A percentile compares a stretch with the other conserved stretches of the same genome.
Evolutionary conservation across 2,329 filamentous ascomycete species (phyloP).

Genomic region (Hypoxylon sp.): DNA sequence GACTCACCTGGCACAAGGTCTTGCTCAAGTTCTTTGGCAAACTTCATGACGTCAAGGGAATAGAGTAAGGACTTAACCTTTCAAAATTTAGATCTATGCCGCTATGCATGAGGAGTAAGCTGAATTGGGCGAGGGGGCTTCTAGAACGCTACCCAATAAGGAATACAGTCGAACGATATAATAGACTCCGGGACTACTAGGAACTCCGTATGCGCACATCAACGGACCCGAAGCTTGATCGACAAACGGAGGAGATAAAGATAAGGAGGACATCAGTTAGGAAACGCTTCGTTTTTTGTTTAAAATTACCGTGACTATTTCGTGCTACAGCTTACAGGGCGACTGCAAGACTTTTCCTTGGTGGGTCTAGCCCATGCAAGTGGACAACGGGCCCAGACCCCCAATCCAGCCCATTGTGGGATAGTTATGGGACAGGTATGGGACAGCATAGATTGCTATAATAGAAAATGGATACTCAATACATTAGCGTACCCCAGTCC

Average conservation of each 20-base stretch:
- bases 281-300: conserved; percentile 3
- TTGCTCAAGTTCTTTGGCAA: conserved; percentile 84
- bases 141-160: conserved; percentile 1
- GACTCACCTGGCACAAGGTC: conserved; percentile 83
- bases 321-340: conserved; percentile 15
- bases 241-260: conserved; percentile 22
- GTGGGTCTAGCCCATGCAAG: conserved; percentile 25
- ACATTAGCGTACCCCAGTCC: conserved; percentile 13
- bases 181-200: conserved; percentile 15
- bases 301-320: conserved; percentile 13
- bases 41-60: conserved; percentile 69
- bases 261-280: background rate
- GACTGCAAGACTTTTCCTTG: conserved; percentile 19
- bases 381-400: conserved; percentile 17
- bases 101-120: conserved; percentile 27
- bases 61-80: conserved; percentile 25
- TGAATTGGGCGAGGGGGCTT: conserved; percentile 18
- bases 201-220: too few relatives aligned
- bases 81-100: conserved; percentile 17
- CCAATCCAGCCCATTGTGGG: background rate
- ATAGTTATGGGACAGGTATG: background rate
- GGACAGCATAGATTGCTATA: background rate
- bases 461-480: conserved; percentile 1
- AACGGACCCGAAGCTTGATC: conserved; percentile 16
- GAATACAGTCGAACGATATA: conserved; percentile 4